Evolutionary conservation across 495 filamentous ascomycete genomes (phyloP).

Genomic region (Opeltia flavorubescens): DNA sequence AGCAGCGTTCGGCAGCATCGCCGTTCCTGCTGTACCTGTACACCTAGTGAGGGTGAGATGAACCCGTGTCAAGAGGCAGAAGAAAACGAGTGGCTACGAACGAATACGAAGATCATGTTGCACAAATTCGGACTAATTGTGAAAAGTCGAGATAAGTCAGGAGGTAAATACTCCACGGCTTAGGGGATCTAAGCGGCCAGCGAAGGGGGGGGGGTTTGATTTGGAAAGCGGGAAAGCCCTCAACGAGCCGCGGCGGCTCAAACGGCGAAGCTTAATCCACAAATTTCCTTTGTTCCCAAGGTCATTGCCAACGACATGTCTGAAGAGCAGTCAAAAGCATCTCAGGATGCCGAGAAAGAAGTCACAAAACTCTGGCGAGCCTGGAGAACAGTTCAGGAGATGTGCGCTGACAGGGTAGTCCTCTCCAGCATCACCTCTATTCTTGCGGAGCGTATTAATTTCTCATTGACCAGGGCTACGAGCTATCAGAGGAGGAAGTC

Average conservation of each 20-base stretch:
- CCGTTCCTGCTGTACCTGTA: conserved; percentile 47
- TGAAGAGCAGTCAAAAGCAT: conserved; percentile 31
- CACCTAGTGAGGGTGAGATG: conserved; percentile 52
- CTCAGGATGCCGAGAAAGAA: conserved; percentile 48
- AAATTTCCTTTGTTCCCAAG: neutral
- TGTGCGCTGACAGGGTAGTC: conserved; percentile 68
- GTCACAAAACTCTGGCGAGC: conserved; percentile 70
- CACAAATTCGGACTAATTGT: neutral
- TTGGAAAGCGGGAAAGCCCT: too few species aligned
- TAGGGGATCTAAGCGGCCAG: too few species aligned
- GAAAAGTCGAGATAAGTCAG: too few species aligned
- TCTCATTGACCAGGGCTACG: conserved; percentile 58
- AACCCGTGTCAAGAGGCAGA: neutral
- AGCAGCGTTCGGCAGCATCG: conserved; percentile 25
- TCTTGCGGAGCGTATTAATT: conserved; percentile 1
- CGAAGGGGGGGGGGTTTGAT: too few species aligned
- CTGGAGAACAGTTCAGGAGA: conserved; percentile 76
- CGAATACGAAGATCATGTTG: neutral
- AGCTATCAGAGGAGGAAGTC: conserved; percentile 78
- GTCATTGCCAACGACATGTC: conserved; percentile 8
- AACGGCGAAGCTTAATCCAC: too few species aligned
- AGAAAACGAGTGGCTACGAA: neutral
- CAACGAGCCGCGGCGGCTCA: too few species aligned
- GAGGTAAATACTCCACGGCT: too few species aligned
- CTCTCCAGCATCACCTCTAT: neutral